A percentile compares a stretch with the other conserved stretches of the same genome.
These are phyloP conservation scores for Pyricularia sp. DNA, from an alignment of 2,329 filamentous ascomycete genomes.

Conservation along the genomic window DNA sequence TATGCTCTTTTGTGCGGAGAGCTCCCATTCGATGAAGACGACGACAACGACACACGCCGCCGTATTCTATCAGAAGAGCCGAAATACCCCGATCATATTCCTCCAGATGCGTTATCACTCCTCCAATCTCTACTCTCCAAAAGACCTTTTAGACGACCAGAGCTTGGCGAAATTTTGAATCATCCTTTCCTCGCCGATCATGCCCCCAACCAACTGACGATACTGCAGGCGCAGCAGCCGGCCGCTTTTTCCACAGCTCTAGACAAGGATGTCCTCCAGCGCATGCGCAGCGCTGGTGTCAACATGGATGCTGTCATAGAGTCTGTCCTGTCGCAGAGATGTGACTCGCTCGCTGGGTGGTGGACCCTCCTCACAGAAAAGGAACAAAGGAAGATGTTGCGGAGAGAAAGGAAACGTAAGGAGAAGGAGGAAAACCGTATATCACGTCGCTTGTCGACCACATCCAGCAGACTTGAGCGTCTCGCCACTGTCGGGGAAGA, in stretches of 20 bases:
- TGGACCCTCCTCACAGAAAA: conserved; percentile 94
- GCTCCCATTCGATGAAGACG: conserved; percentile 92
- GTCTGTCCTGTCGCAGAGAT: conserved; percentile 81
- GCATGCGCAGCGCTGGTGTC: conserved; percentile 89
- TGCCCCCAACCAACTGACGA: conserved; percentile 80
- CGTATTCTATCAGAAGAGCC: conserved; percentile 83
- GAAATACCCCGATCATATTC: conserved; percentile 71
- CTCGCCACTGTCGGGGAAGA: conserved; percentile 78
- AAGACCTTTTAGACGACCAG: conserved; percentile 72
- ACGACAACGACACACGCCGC: conserved; percentile 76
- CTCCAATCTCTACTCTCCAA: conserved; percentile 81
- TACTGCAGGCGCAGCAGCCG: conserved; percentile 71
- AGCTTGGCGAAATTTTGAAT: conserved; percentile 73
- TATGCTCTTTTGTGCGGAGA: conserved; percentile 77
- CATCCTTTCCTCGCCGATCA: conserved; percentile 84
- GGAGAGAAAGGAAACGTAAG: conserved; percentile 72
- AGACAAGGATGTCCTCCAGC: conserved; percentile 83
- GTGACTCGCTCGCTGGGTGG: conserved; percentile 88
- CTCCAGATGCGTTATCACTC: conserved; percentile 67
- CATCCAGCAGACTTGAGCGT: conserved; percentile 77
- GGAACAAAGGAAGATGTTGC: conserved; percentile 75
- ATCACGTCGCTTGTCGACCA: conserved; percentile 74
- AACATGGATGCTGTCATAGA: conserved; percentile 93
- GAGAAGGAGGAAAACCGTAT: conserved; percentile 81
- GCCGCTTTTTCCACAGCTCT: conserved; percentile 76